These are phyloP conservation scores for Fusarium palustre DNA, from an alignment of 2,329 filamentous ascomycete genomes.

Conservation along the genomic window DNA sequence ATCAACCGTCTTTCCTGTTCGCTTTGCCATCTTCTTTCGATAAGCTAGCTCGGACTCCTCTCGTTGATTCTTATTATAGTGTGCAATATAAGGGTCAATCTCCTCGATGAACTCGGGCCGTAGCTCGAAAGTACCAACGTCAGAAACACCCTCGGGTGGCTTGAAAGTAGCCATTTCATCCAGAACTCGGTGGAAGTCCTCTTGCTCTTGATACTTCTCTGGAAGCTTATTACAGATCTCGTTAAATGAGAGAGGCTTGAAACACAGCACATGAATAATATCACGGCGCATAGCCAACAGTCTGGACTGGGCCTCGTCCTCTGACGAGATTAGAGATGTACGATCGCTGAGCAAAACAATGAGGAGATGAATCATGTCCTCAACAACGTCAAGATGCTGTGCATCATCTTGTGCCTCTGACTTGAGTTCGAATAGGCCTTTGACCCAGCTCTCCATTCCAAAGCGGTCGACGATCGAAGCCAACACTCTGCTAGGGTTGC, in stretches of 20 bases:
- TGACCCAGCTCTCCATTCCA: constrained; percentile 87
- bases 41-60: constrained; percentile 95
- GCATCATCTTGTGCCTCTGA: constrained; percentile 82
- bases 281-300: constrained; percentile 84
- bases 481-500: constrained; percentile 83
- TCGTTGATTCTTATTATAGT: constrained; percentile 96
- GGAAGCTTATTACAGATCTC: constrained; percentile 88
- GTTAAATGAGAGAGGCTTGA: constrained; percentile 94
- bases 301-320: constrained; percentile 73
- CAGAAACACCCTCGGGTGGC: constrained; percentile 88
- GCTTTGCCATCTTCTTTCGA: constrained; percentile 87
- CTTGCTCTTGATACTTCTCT: constrained; percentile 88
- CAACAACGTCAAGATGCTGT: constrained; percentile 91
- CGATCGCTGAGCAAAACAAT: constrained; percentile 92
- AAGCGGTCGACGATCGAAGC: constrained; percentile 93
- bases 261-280: constrained; percentile 92
- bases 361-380: constrained; percentile 94
- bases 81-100: constrained; percentile 94
- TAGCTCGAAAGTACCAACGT: constrained; percentile 93
- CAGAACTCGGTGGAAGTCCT: constrained; percentile 86
- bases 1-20: constrained; percentile 80
- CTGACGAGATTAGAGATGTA: constrained; percentile 77
- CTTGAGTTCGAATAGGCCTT: constrained; percentile 80
- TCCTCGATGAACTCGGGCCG: constrained; percentile 87
- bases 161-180: constrained; percentile 91